A percentile compares a stretch with the other conserved stretches of the same genome.
Conservation (phyloP, 1,284 basidiomycete genomes). For the Bondarzewia mesenterica region DNA sequence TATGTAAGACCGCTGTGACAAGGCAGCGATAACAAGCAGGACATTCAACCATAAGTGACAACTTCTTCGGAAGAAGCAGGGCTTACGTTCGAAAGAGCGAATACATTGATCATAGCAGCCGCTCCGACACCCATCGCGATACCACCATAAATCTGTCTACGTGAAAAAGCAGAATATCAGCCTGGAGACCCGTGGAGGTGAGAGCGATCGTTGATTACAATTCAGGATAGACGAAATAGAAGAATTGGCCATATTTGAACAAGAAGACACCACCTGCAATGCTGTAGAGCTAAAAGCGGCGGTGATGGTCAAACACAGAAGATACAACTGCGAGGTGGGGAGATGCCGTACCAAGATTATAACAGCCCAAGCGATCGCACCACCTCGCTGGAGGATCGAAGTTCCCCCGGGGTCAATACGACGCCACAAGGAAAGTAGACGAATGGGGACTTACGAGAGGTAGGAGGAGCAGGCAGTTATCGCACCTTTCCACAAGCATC, state of each 20-base stretch:
- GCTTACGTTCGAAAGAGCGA: constrained; percentile 62
- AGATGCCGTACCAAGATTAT: constrained; percentile 43
- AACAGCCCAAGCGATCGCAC: constrained; percentile 69
- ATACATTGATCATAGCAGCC: constrained; percentile 47
- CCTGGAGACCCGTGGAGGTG: neutral
- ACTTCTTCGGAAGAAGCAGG: neutral
- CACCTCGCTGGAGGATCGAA: constrained; percentile 42
- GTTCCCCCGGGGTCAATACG: constrained; percentile 1
- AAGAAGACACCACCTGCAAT: constrained; percentile 63
- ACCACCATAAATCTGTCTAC: constrained; percentile 70
- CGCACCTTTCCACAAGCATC: too few species aligned
- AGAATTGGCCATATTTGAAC: constrained; percentile 53
- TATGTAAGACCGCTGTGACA: constrained; percentile 56
- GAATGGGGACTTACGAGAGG: constrained; percentile 43
- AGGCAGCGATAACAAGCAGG: constrained; percentile 1
- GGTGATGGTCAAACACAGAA: constrained; percentile 7
- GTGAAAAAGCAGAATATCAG: constrained; percentile 3
- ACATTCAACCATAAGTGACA: constrained; percentile 2
- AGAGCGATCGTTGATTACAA: constrained; percentile 31
- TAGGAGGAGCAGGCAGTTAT: constrained; percentile 62
- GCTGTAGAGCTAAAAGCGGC: constrained; percentile 50
- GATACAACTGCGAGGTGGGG: constrained; percentile 3
- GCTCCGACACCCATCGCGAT: constrained; percentile 54
- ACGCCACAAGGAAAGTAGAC: constrained; percentile 2
- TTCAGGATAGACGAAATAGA: constrained; percentile 68